Conservation (phyloP, 1,284 basidiomycete genomes). For the Xerocomus nothofagi region DNA sequence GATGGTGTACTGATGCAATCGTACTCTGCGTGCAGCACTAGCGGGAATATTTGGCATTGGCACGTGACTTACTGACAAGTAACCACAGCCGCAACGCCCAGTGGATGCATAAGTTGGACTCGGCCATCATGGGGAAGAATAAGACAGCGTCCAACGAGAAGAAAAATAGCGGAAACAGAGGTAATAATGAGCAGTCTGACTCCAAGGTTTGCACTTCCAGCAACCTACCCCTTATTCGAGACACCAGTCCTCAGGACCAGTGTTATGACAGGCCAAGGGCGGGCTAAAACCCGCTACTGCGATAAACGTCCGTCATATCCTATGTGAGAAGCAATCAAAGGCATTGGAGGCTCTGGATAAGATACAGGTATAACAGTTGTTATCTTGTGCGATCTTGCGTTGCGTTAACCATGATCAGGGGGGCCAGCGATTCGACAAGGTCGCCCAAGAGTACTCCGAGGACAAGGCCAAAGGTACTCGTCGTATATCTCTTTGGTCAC, state of each 20-base stretch:
- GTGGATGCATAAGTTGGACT: neutral
- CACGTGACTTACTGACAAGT: constrained; percentile 17
- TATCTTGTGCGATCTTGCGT: constrained; percentile 1
- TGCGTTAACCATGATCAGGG: constrained; percentile 41
- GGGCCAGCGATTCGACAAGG: constrained; percentile 78
- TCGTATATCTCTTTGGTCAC: neutral
- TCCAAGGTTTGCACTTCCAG: constrained; percentile 25
- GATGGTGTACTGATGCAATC: constrained; percentile 13
- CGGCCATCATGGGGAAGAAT: constrained; percentile 53
- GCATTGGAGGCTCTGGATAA: constrained; percentile 74
- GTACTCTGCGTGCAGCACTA: neutral
- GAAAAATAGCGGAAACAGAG: constrained; percentile 35
- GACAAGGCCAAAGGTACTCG: constrained; percentile 79
- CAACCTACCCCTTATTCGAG: neutral
- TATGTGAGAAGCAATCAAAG: constrained; percentile 84
- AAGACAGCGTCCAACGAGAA: constrained; percentile 37
- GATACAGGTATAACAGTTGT: constrained; percentile 54
- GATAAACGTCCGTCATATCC: constrained; percentile 80
- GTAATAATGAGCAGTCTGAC: constrained; percentile 24
- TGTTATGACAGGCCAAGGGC: constrained; percentile 46
- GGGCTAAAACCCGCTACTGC: constrained; percentile 72
- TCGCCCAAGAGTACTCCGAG: constrained; percentile 83
- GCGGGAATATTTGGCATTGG: neutral
- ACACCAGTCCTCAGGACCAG: neutral
- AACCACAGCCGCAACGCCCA: constrained; percentile 12